Conservation (phyloP, 352 stramenopile genomes). For the Phytophthora crassamura region DNA sequence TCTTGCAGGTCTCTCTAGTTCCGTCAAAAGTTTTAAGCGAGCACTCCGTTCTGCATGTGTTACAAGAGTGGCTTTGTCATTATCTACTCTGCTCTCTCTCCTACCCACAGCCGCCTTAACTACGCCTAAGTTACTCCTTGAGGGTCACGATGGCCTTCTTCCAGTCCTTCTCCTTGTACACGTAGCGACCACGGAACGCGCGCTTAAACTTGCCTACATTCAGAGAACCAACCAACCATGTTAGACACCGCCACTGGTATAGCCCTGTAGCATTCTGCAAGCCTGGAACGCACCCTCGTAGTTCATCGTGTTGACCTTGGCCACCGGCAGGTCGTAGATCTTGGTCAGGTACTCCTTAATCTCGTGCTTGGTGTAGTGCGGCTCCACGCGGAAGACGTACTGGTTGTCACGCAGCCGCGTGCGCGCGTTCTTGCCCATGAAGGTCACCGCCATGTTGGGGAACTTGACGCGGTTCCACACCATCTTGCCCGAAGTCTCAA, state of each 20-base stretch:
- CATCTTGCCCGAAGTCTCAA: constrained; percentile 47
- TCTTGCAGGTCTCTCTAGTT: too few species aligned
- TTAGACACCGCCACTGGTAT: constrained; percentile 1
- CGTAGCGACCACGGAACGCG: constrained; percentile 79
- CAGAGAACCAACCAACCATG: constrained; percentile 10
- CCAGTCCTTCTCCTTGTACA: constrained; percentile 94
- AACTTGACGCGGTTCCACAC: constrained; percentile 89
- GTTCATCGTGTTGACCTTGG: constrained; percentile 96
- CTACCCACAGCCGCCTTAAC: constrained; percentile 5
- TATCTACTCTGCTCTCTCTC: constrained; percentile 1
- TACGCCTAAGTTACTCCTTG: constrained; percentile 65
- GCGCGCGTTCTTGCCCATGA: constrained; percentile 87
- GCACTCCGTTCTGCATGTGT: constrained; percentile 17
- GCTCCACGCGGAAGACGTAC: constrained; percentile 94
- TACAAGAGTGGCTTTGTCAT: constrained; percentile 19
- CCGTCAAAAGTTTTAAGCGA: constrained; percentile 12
- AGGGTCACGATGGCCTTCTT: constrained; percentile 94
- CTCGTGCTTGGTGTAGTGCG: constrained; percentile 97
- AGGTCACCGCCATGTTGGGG: constrained; percentile 89
- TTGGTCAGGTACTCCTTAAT: constrained; percentile 98
- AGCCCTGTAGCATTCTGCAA: constrained; percentile 12
- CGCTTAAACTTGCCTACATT: constrained; percentile 90
- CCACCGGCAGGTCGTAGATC: constrained; percentile 95
- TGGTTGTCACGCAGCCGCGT: constrained; percentile 82
- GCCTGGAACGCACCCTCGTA: constrained; percentile 79